Base-by-base conservation (phyloP, 768 basidiomycete genomes). In the Phaffia australis region DNA sequence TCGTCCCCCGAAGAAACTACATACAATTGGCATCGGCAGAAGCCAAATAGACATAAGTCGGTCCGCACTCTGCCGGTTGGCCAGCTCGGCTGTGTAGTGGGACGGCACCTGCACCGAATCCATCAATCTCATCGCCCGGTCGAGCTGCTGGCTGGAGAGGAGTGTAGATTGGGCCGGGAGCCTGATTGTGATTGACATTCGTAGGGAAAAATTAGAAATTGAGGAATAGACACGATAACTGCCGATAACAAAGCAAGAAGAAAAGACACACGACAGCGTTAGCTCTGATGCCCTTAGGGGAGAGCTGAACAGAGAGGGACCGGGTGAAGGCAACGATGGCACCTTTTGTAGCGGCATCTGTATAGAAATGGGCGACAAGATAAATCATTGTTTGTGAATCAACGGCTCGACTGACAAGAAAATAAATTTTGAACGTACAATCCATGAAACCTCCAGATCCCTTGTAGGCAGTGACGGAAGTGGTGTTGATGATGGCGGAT, bases 91-190 rank as follows among this genome's bases (percentile, higher is more conserved):
- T 81, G 69, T 50, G 46, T 9, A 67, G 60, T n/a, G 66, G 66
- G 15, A 54, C 30, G 9, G 46, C 60, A 11, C 66, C 66, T 7
- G 66, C 66, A 23, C 60, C 60, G 48, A 56, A 67, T 9, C 55
- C 60, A 27, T 84, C 81, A 82, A 83, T 84, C 70, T 82, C 77
- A 46, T 84, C 82, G 7, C 78, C 78, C 0, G 78, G 74, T 59
- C 83, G 78, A 3, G 81, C 82, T 0, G 81, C 80, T 5, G 84
- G 80, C 70, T 84, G 84, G 5, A 85, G 78, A 0, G 84, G 80
- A 29, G 84, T 84, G 70, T 81, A 78, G 56, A 84, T 80, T 11
- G 82, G 83, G 1, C 84, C 83, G 29, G 81, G 80, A 2, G 59
- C 35, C 35, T 42, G 11, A 42, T 42, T 5, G 35, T 5, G 35